Evolutionary conservation across 2,329 filamentous ascomycete genomes (phyloP), one percentile per base, ranked within the genome.

Genomic region (Phialophora expanda): DNA sequence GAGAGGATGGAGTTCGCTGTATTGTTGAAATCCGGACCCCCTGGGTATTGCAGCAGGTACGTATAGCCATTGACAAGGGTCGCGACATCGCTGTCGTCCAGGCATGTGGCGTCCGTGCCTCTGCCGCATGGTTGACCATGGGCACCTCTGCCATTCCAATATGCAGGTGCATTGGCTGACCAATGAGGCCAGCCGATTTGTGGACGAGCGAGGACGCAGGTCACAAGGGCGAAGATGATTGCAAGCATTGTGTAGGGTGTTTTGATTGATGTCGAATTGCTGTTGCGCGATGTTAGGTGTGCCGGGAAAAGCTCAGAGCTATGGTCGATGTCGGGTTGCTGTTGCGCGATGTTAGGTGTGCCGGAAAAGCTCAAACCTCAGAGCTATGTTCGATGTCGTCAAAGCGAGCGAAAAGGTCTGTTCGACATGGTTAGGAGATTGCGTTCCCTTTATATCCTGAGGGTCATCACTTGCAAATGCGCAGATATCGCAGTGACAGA

Each of bases 1-100:
- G 68, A 68, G 12, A 70, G 66, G 55, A 69, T 56, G 4, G 56
- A 32, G 12, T 70, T 56, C 30, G 69, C 69, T 17, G 64, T 69
- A 2, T 53, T 6, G 46, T 67, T 69, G 69, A 70, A 69, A 38
- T 67, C 59, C 5, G 62, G 24, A 2, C 68, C 68, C 24, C 62
- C 60, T 7, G 68, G 66, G 28, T 56, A 51, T 55, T 67, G 44
- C 22, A 69, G 68, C 11, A 70, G 62, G 56, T 70, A 68, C 51
- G 66, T 69, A 57, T 70, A 69, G 46, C 64, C 64, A 12, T 64
- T 32, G 44, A 70, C 28, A 30, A 69, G 34, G 51, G 48, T 57
- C 5, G 34, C 24, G 24, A 67, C 68, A 20, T 54, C 57, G 34
- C 34, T 30, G 12, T 55, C 44, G 28, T 64, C 64, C 54, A 70